These are phyloP conservation scores for Lentinula novae-zelandiae DNA, from an alignment of 1,284 basidiomycete genomes.

Conservation along the genomic window DNA sequence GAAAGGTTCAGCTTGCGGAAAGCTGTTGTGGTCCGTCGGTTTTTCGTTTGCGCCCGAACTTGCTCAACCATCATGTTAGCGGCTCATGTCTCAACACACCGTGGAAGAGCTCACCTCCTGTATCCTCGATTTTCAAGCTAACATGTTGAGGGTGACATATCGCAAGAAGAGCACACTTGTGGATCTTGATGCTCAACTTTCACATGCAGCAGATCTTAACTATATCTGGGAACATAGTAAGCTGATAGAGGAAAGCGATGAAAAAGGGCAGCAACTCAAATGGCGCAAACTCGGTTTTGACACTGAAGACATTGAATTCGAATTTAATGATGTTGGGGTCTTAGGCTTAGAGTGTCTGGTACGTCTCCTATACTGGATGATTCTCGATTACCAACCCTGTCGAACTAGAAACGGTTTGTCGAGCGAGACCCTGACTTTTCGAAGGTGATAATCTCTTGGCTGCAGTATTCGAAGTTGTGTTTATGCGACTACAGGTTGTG, in stretches of 20 bases:
- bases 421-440: constrained; percentile 77
- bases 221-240: constrained; percentile 72
- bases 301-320: constrained; percentile 74
- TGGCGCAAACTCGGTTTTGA: constrained; percentile 83
- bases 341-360: constrained; percentile 86
- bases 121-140: constrained; percentile 90
- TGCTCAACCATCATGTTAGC: constrained; percentile 38
- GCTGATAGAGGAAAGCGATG: constrained; percentile 49
- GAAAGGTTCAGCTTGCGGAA: constrained; percentile 80
- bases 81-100: constrained; percentile 83
- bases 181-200: constrained; percentile 59
- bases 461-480: neutral
- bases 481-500: constrained; percentile 49
- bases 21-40: constrained; percentile 70
- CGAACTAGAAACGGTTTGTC: constrained; percentile 60
- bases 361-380: constrained; percentile 23
- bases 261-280: constrained; percentile 48
- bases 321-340: constrained; percentile 83
- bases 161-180: constrained; percentile 78
- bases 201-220: constrained; percentile 61
- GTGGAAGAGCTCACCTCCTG: constrained; percentile 84
- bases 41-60: neutral
- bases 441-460: constrained; percentile 46
- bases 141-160: constrained; percentile 79
- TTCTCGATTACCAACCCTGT: neutral